A percentile compares a stretch with the other conserved stretches of the same genome.
Conservation (phyloP, 177 flowering plant species). For the Tripterygium wilfordii region DNA sequence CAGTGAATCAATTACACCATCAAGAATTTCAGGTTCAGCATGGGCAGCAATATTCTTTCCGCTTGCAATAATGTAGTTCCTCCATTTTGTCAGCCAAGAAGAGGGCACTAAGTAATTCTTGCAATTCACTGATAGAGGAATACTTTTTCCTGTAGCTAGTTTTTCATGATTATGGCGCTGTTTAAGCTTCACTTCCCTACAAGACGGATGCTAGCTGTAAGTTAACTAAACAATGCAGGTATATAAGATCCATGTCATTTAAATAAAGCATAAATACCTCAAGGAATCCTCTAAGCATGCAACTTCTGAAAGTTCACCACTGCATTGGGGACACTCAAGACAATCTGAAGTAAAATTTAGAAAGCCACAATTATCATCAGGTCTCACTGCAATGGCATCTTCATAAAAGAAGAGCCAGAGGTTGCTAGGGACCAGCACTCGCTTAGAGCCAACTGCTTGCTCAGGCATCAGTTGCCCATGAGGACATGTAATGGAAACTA, state of each 20-base stretch:
- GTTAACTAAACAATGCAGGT: slow-evolving; percentile 14
- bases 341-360: slow-evolving; percentile 58
- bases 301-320: slow-evolving; percentile 60
- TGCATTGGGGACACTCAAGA: slow-evolving; percentile 58
- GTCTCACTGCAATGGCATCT: slow-evolving; percentile 57
- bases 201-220: slow-evolving; percentile 19
- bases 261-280: slow-evolving; percentile 38
- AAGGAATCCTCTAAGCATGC: slow-evolving; percentile 63
- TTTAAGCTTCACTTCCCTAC: slow-evolving; percentile 69
- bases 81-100: slow-evolving; percentile 84
- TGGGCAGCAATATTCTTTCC: slow-evolving; percentile 53
- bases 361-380: slow-evolving; percentile 63
- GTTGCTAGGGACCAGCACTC: slow-evolving; percentile 70
- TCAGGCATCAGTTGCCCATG: slow-evolving; percentile 89
- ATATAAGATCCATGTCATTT: not conserved
- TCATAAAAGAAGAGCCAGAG: slow-evolving; percentile 80
- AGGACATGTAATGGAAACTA: slow-evolving; percentile 72
- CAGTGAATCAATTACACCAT: slow-evolving; percentile 42
- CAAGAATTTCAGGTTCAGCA: slow-evolving; percentile 64
- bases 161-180: slow-evolving; percentile 93
- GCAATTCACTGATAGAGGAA: slow-evolving; percentile 46
- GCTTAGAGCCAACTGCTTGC: slow-evolving; percentile 79
- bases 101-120: slow-evolving; percentile 82
- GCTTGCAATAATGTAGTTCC: slow-evolving; percentile 55
- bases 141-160: slow-evolving; percentile 54